phyloP scores from a whole-genome alignment of 2,329 filamentous ascomycete species.

The Clonostachys sp. region DNA sequence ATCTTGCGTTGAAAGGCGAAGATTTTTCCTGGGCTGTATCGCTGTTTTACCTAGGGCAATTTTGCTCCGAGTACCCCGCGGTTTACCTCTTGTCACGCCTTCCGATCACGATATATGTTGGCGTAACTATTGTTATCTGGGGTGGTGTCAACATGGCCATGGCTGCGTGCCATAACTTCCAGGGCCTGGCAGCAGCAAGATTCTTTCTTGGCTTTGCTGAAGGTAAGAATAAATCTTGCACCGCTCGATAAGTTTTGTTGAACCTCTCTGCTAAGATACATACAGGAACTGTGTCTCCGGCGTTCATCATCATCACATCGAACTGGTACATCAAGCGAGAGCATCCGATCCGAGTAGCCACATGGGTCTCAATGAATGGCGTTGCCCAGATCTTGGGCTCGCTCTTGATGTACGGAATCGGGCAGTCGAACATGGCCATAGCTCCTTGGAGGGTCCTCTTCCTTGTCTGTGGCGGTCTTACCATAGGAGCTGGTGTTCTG shows the following conservation, averaged over 20 bases:
- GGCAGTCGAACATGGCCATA: conserved; percentile 7
- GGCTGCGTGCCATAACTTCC: conserved; percentile 10
- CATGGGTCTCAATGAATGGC: conserved; percentile 20
- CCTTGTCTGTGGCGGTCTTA: conserved; percentile 10
- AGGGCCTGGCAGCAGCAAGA: conserved; percentile 8
- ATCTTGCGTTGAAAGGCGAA: conserved; percentile 34
- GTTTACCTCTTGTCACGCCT: conserved; percentile 25
- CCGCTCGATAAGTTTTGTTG: too few relatives aligned
- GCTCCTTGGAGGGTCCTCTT: conserved; percentile 12
- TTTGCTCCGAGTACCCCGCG: conserved; percentile 14
- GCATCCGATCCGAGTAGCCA: conserved; percentile 17
- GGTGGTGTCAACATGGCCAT: background rate
- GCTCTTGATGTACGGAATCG: conserved; percentile 18
- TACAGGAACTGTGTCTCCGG: conserved; percentile 19
- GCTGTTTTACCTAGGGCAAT: conserved; percentile 44
- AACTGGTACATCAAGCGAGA: conserved; percentile 20
- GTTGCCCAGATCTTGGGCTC: conserved; percentile 16
- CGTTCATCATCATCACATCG: conserved; percentile 21
- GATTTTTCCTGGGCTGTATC: conserved; percentile 41
- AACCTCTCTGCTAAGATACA: background rate
- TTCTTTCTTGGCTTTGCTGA: conserved; percentile 4
- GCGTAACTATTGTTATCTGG: conserved; percentile 1
- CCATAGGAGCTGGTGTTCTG: conserved; percentile 5
- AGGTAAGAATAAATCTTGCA: conserved; percentile 19
- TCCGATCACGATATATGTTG: background rate